A percentile compares a stretch with the other conserved stretches of the same genome.
Evolutionary conservation across 805 yeast genomes (phyloP).

Genomic region (Ogataea pilisensis): DNA sequence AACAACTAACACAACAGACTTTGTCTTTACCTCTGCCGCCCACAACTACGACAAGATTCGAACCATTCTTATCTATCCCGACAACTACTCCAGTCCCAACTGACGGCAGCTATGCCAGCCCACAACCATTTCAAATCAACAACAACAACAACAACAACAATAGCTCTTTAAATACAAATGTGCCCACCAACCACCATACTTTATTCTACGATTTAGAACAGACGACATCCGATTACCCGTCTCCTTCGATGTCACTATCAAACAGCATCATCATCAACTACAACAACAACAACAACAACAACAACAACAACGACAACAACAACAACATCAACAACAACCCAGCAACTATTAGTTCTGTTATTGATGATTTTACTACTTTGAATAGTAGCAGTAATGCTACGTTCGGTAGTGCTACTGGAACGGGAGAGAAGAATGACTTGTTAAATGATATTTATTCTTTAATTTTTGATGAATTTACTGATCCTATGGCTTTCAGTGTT

Average conservation of each 20-base stretch:
- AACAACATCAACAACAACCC: not conserved
- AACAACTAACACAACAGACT: not conserved
- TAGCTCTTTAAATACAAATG: not conserved
- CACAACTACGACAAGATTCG: constrained; percentile 2
- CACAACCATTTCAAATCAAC: too few relatives aligned
- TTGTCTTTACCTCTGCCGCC: constrained; percentile 1
- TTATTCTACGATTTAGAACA: constrained; percentile 11
- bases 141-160: constrained; percentile 1
- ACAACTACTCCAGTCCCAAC: too few relatives aligned
- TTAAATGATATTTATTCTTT: constrained; percentile 41
- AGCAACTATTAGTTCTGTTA: too few relatives aligned
- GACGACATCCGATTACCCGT: constrained; percentile 1
- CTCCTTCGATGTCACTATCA: constrained; percentile 4
- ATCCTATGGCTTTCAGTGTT: constrained; percentile 31
- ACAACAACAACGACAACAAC: too few relatives aligned
- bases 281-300: not conserved
- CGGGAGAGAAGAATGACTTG: constrained; percentile 25
- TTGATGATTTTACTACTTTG: not conserved
- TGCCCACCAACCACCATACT: too few relatives aligned
- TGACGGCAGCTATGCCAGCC: too few relatives aligned
- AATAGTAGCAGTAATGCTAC: not conserved
- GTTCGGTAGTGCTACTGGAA: not conserved
- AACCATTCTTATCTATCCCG: not conserved
- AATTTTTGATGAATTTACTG: constrained; percentile 42
- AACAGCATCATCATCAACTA: not conserved